Percentiles rank a stretch among this genome's conserved stretches.
phyloP scores from a whole-genome alignment of 1,284 basidiomycete species.

The Trichosporon ovoides region DNA sequence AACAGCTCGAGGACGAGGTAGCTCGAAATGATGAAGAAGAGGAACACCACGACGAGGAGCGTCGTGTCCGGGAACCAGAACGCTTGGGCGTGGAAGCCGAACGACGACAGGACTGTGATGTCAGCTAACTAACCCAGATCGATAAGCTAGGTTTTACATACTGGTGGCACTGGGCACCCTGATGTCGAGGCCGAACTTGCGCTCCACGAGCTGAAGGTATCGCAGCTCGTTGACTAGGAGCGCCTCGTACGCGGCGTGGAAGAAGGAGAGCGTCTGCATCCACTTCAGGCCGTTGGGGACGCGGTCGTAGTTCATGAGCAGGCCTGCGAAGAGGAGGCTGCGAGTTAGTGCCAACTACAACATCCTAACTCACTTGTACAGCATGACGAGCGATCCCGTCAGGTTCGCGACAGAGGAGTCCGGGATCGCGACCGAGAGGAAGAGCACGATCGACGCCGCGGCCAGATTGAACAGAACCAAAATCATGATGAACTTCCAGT shows the following conservation, averaged over 20 bases:
- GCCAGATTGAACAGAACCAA: slow-evolving; percentile 93
- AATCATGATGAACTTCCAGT: slow-evolving; percentile 97
- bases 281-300: slow-evolving; percentile 68
- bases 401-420: slow-evolving; percentile 84
- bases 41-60: slow-evolving; percentile 76
- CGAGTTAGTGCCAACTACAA: too few relatives aligned
- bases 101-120: slow-evolving; percentile 66
- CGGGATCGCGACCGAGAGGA: slow-evolving; percentile 80
- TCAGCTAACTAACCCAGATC: not conserved
- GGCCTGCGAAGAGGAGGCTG: slow-evolving; percentile 88
- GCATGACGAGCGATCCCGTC: slow-evolving; percentile 89
- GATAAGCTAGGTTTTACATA: slow-evolving; percentile 23
- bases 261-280: slow-evolving; percentile 89
- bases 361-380: slow-evolving; percentile 93
- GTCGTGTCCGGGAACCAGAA: slow-evolving; percentile 95
- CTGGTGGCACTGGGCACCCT: slow-evolving; percentile 88
- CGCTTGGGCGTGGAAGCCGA: slow-evolving; percentile 80
- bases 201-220: slow-evolving; percentile 85
- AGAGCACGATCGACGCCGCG: slow-evolving; percentile 82
- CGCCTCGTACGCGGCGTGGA: slow-evolving; percentile 96
- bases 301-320: slow-evolving; percentile 88
- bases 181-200: slow-evolving; percentile 87
- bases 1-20: slow-evolving; percentile 77
- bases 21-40: slow-evolving; percentile 65
- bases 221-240: slow-evolving; percentile 91